Evolutionary conservation across 768 basidiomycete species (phyloP).

Genomic region (Lactarius evosmus): DNA sequence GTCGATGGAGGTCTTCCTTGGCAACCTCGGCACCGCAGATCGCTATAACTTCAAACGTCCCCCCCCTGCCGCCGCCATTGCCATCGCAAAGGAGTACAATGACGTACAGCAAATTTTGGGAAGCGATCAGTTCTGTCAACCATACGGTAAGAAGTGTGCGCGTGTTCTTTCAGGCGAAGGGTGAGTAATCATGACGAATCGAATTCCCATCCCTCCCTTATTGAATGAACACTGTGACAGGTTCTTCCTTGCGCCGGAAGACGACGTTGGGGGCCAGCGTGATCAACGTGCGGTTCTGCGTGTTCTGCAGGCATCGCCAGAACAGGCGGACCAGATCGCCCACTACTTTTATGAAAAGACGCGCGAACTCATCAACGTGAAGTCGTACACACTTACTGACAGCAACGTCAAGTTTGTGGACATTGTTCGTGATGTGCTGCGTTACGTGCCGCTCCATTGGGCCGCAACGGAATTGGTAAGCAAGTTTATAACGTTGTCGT

Average conservation of each 20-base stretch:
- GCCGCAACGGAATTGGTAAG: slow-evolving; percentile 64
- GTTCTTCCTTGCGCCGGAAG: slow-evolving; percentile 60
- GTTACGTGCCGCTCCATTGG: slow-evolving; percentile 65
- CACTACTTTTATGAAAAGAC: slow-evolving; percentile 67
- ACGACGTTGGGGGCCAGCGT: slow-evolving; percentile 38
- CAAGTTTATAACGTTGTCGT: slow-evolving; percentile 11
- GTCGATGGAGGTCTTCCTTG: slow-evolving; percentile 58
- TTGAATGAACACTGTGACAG: slow-evolving; percentile 36
- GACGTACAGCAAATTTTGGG: slow-evolving; percentile 53
- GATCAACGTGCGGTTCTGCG: slow-evolving; percentile 48
- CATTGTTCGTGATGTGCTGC: slow-evolving; percentile 66
- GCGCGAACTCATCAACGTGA: slow-evolving; percentile 48
- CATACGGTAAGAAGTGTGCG: slow-evolving; percentile 49
- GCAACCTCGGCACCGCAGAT: slow-evolving; percentile 49
- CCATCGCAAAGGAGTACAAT: slow-evolving; percentile 45
- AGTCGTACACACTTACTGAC: slow-evolving; percentile 59
- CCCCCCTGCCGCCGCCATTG: slow-evolving; percentile 28
- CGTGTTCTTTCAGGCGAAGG: slow-evolving; percentile 58
- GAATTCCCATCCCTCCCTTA: neutral
- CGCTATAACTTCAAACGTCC: slow-evolving; percentile 60
- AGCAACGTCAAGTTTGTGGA: slow-evolving; percentile 54
- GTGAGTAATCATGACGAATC: slow-evolving; percentile 37
- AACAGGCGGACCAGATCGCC: slow-evolving; percentile 48
- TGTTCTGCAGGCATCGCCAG: slow-evolving; percentile 47
- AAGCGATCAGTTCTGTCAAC: slow-evolving; percentile 45